Evolutionary conservation across 805 yeast species (phyloP).

Genomic region (Kodamaea laetipori): DNA sequence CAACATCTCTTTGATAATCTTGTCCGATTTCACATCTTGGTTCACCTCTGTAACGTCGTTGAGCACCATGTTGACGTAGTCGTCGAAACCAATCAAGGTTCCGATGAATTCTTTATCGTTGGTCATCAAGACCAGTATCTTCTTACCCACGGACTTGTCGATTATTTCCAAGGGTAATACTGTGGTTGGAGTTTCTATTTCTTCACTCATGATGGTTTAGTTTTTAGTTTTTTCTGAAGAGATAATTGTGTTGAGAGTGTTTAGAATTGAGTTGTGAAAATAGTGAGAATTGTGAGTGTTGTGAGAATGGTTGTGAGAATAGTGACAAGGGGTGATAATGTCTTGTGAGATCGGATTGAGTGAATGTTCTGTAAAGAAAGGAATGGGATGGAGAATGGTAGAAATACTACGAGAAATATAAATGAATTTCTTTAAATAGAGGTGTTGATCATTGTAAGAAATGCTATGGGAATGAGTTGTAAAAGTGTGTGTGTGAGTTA

Average conservation of each 20-base stretch:
- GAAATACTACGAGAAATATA: no score
- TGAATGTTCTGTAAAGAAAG: no score
- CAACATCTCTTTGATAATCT: slow-evolving; percentile 57
- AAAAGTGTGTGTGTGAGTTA: no score
- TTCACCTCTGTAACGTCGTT: slow-evolving; percentile 72
- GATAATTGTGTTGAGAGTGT: neutral
- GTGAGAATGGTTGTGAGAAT: no score
- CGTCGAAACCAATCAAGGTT: slow-evolving; percentile 88
- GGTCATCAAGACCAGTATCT: slow-evolving; percentile 69
- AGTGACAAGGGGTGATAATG: no score
- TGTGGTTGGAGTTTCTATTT: slow-evolving; percentile 12
- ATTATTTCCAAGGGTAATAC: slow-evolving; percentile 80
- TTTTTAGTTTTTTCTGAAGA: slow-evolving; percentile 1
- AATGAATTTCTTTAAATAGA: no score
- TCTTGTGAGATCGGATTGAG: no score
- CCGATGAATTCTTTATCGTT: slow-evolving; percentile 81
- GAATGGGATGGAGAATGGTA: no score
- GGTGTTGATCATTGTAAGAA: no score
- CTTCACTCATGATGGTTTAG: slow-evolving; percentile 12
- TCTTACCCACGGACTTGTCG: slow-evolving; percentile 82
- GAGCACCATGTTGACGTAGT: slow-evolving; percentile 87
- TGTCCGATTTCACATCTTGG: slow-evolving; percentile 45
- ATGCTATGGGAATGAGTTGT: no score
- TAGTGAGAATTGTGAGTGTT: no score
- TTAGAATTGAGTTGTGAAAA: neutral